phyloP scores from a whole-genome alignment of 108 stramenopile genomes.

The Nitzschia sp. region DNA sequence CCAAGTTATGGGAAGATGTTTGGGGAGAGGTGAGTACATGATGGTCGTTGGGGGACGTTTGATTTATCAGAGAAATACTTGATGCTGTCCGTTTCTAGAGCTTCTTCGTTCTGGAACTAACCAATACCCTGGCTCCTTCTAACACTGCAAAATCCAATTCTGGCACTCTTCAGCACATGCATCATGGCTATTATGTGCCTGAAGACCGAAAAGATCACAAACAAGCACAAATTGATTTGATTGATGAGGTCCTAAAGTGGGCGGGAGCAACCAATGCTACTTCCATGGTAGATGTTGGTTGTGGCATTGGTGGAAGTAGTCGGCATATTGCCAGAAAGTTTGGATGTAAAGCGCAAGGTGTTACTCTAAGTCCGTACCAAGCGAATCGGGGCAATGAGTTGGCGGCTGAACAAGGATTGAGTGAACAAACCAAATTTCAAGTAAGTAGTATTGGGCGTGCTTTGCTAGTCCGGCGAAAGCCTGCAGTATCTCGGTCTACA shows the following conservation, averaged over 20 bases:
- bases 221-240: conserved; percentile 92
- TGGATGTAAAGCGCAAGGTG: conserved; percentile 69
- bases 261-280: conserved; percentile 50
- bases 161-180: conserved; percentile 87
- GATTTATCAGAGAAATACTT: no score
- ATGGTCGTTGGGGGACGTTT: no score
- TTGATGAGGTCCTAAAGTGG: conserved; percentile 92
- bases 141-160: no score
- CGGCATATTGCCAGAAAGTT: conserved; percentile 89
- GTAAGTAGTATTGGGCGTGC: conserved; percentile 14
- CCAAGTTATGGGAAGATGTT: conserved; percentile 93
- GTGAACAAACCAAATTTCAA: conserved; percentile 65
- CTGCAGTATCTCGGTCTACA: no score
- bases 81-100: no score
- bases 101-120: no score
- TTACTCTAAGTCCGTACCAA: conserved; percentile 94
- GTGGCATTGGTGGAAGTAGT: conserved; percentile 93
- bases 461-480: no score
- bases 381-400: conserved; percentile 84
- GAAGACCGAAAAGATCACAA: conserved; percentile 75
- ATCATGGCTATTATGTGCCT: conserved; percentile 88
- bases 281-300: conserved; percentile 86
- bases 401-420: conserved; percentile 79
- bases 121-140: no score
- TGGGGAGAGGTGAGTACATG: conserved; percentile 80